Evolutionary conservation across 495 filamentous ascomycete genomes (phyloP).

Genomic region (Rostrohypoxylon terebratum): DNA sequence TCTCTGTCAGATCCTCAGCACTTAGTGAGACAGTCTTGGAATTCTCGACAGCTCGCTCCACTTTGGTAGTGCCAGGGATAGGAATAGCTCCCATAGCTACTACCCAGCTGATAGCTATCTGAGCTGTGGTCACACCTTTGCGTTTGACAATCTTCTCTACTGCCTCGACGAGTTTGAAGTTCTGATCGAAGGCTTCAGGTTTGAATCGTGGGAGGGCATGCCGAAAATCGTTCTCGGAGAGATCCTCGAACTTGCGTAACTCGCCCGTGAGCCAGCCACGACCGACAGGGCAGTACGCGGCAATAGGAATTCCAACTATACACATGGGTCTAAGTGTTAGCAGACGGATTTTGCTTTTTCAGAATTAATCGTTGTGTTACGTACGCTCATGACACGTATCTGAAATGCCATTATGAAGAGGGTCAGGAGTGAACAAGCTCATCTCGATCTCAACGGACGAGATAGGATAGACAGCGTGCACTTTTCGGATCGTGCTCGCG

Average conservation of each 20-base stretch:
- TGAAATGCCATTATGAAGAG: conserved; percentile 46
- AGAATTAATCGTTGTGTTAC: background rate
- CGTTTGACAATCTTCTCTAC: conserved; percentile 58
- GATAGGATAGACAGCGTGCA: conserved; percentile 50
- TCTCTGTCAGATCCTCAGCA: conserved; percentile 60
- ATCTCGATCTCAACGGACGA: conserved; percentile 60
- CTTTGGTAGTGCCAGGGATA: conserved; percentile 66
- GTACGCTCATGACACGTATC: conserved; percentile 56
- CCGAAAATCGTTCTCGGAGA: conserved; percentile 58
- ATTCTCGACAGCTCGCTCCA: conserved; percentile 69
- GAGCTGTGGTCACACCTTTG: conserved; percentile 59
- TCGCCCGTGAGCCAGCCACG: conserved; percentile 60
- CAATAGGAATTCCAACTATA: conserved; percentile 56
- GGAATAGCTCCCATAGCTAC: conserved; percentile 65
- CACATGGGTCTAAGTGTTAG: background rate
- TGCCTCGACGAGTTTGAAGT: conserved; percentile 61
- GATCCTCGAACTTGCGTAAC: conserved; percentile 46
- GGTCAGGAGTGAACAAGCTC: conserved; percentile 52
- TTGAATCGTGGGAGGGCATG: conserved; percentile 57
- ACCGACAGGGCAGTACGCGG: conserved; percentile 60
- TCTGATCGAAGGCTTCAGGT: conserved; percentile 64
- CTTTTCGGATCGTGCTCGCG: conserved; percentile 51
- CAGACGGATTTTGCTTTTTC: background rate
- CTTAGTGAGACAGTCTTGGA: conserved; percentile 59
- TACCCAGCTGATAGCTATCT: conserved; percentile 68